Evolutionary conservation across 148 eudicot species (phyloP).

Genomic region (Suaeda aralocaspica): DNA sequence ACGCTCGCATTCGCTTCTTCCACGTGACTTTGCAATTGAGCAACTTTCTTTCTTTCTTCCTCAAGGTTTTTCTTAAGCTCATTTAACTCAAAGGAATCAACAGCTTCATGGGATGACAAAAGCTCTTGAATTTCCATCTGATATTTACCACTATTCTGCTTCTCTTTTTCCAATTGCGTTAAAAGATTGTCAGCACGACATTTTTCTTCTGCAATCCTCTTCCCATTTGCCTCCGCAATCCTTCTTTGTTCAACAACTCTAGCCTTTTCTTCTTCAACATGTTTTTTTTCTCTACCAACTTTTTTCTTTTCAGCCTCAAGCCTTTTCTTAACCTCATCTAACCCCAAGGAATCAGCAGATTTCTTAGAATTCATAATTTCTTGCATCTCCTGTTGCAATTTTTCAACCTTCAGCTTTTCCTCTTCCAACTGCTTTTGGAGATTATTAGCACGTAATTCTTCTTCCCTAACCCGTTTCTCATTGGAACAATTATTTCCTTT

Average conservation of each 20-base stretch:
- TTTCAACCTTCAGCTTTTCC: slow-evolving; percentile 28
- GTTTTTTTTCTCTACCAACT: slow-evolving; percentile 25
- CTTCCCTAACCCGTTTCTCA: slow-evolving; percentile 29
- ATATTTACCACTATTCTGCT: slow-evolving; percentile 20
- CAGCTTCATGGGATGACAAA: slow-evolving; percentile 10
- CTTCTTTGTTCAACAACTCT: slow-evolving; percentile 23
- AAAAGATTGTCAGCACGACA: slow-evolving; percentile 22
- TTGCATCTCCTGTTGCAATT: slow-evolving; percentile 19
- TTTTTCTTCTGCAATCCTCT: slow-evolving; percentile 30
- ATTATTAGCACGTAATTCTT: slow-evolving; percentile 24
- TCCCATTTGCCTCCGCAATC: slow-evolving; percentile 33
- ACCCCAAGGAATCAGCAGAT: slow-evolving; percentile 16
- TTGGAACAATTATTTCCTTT: slow-evolving; percentile 25
- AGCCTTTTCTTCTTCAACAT: slow-evolving; percentile 29
- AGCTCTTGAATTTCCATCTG: slow-evolving; percentile 15
- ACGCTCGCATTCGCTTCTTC: slow-evolving; percentile 29
- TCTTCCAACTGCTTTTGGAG: slow-evolving; percentile 26
- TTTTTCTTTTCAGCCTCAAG: slow-evolving; percentile 38
- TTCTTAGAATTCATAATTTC: slow-evolving; percentile 6
- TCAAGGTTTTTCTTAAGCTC: slow-evolving; percentile 28
- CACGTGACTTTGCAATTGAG: slow-evolving; percentile 22
- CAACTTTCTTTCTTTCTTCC: slow-evolving; percentile 32
- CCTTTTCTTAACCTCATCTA: slow-evolving; percentile 26
- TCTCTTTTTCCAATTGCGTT: slow-evolving; percentile 29
- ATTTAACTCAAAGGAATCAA: slow-evolving; percentile 18